These are phyloP conservation scores for Clarireedia hainanense DNA, from an alignment of 2,329 filamentous ascomycete genomes.

Conservation along the genomic window DNA sequence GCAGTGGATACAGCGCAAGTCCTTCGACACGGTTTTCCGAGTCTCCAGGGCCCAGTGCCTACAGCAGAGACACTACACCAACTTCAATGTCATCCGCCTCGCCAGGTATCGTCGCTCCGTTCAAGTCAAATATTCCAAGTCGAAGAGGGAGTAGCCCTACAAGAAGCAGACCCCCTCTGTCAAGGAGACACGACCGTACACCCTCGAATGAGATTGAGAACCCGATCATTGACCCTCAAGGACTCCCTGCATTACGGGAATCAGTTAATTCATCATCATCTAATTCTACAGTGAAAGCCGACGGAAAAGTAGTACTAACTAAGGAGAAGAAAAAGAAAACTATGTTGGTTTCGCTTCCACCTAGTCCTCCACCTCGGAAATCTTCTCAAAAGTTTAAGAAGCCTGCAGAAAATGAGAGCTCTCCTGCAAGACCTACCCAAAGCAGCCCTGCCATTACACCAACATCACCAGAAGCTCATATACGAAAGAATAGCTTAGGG, in stretches of 20 bases:
- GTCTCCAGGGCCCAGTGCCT: conserved; percentile 60
- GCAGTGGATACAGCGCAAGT: conserved; percentile 54
- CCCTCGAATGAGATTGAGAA: conserved; percentile 43
- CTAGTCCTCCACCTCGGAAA: conserved; percentile 54
- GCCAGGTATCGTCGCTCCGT: conserved; percentile 47
- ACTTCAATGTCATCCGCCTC: conserved; percentile 73
- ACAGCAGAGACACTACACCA: conserved; percentile 71
- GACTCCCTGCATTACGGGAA: conserved; percentile 59
- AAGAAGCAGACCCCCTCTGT: conserved; percentile 51
- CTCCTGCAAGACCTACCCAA: conserved; percentile 34
- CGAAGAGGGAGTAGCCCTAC: conserved; percentile 47
- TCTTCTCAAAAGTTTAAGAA: conserved; percentile 48
- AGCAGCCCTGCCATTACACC: not conserved
- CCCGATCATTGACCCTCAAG: conserved; percentile 42
- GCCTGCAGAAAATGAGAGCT: conserved; percentile 31
- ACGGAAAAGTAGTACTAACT: conserved; percentile 35
- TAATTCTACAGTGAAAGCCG: conserved; percentile 56
- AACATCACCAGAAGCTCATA: not conserved
- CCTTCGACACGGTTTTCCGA: conserved; percentile 70
- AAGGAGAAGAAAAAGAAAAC: conserved; percentile 35
- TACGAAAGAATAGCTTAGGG: not conserved
- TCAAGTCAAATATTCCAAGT: conserved; percentile 35
- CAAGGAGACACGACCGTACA: conserved; percentile 48
- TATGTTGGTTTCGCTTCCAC: conserved; percentile 41
- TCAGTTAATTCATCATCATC: conserved; percentile 66